Evolutionary conservation across 495 filamentous ascomycete species (phyloP).

Genomic region (Evansstolkia leycettana): DNA sequence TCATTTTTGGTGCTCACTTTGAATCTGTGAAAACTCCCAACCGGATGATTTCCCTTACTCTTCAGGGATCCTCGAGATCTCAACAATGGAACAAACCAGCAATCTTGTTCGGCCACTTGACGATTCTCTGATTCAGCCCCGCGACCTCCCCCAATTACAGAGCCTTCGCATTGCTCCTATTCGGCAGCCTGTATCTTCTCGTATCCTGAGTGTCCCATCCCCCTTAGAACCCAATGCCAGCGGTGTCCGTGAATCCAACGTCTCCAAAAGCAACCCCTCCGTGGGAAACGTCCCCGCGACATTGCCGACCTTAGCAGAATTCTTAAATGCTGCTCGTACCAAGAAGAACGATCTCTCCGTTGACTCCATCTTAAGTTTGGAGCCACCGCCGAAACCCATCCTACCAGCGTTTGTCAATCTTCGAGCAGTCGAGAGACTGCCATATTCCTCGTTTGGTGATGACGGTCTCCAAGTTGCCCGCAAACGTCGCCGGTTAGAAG

Average conservation of each 20-base stretch:
- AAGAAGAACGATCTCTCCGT: slow-evolving; percentile 23
- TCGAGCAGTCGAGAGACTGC: slow-evolving; percentile 32
- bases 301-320: slow-evolving; percentile 23
- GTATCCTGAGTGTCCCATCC: slow-evolving; percentile 28
- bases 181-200: slow-evolving; percentile 33
- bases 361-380: slow-evolving; percentile 20
- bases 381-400: slow-evolving; percentile 29
- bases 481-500: slow-evolving; percentile 31
- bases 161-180: slow-evolving; percentile 38
- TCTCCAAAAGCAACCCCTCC: slow-evolving; percentile 21
- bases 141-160: slow-evolving; percentile 32
- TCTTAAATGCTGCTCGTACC: slow-evolving; percentile 19
- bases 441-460: slow-evolving; percentile 32
- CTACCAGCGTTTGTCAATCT: slow-evolving; percentile 36
- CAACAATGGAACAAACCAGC: slow-evolving; percentile 23
- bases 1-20: slow-evolving; percentile 3
- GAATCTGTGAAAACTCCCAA: slow-evolving; percentile 1
- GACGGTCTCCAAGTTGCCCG: slow-evolving; percentile 21
- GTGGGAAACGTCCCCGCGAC: slow-evolving; percentile 14
- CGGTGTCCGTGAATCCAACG: slow-evolving; percentile 18
- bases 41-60: slow-evolving; percentile 1
- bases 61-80: background rate
- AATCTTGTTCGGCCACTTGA: slow-evolving; percentile 21
- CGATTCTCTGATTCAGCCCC: slow-evolving; percentile 22
- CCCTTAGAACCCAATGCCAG: slow-evolving; percentile 37